Evolutionary conservation across 805 yeast species (phyloP).

Genomic region (Nakazawaea siamensis): DNA sequence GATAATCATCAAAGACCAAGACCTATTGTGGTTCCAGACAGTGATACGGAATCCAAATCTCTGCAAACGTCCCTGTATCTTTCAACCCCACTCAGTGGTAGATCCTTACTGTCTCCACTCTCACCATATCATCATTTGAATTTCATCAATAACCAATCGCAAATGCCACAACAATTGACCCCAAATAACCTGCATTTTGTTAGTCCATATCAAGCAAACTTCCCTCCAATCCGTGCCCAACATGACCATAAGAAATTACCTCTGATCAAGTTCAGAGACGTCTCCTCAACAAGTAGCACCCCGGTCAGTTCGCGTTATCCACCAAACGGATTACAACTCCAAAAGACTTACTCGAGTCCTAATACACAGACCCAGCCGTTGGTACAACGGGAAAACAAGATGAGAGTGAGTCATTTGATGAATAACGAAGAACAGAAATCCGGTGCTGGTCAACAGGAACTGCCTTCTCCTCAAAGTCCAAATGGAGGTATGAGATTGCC

Average conservation of each 20-base stretch:
- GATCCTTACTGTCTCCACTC: conserved; percentile 4
- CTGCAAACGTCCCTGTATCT: background rate
- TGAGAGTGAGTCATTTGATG: conserved; percentile 9
- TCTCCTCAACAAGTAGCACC: background rate
- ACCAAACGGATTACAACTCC: background rate
- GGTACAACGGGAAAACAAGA: conserved; percentile 1
- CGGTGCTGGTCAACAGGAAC: background rate
- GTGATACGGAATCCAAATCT: background rate
- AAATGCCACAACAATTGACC: background rate
- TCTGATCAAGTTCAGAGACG: conserved; percentile 8
- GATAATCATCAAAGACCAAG: conserved; percentile 10
- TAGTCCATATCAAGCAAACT: conserved; percentile 7
- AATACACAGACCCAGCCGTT: background rate
- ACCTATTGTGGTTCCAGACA: conserved; percentile 9
- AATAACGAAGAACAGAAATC: conserved; percentile 2
- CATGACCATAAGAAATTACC: conserved; percentile 9
- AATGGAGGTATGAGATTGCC: conserved; percentile 6
- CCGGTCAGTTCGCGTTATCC: background rate
- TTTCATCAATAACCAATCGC: conserved; percentile 6
- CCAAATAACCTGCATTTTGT: background rate
- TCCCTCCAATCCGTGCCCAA: background rate
- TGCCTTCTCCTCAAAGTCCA: background rate
- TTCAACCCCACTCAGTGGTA: conserved; percentile 7
- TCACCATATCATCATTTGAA: conserved; percentile 10
- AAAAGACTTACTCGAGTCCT: background rate